Evolutionary conservation across 257 asterid genomes (phyloP).

Genomic region (Nicotiana tomentosiformis): DNA sequence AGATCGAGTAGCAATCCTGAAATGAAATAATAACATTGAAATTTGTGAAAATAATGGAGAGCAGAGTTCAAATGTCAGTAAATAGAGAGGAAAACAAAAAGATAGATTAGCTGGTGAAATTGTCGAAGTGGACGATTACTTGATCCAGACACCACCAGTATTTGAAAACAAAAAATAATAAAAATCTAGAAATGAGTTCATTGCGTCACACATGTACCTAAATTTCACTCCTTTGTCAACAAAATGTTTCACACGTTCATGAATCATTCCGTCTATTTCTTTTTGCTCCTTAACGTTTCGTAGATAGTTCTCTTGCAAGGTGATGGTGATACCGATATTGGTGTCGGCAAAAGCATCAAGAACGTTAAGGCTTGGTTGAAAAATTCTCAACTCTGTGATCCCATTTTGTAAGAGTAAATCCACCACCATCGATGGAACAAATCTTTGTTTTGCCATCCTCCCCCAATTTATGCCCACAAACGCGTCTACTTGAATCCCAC

Average conservation of each 20-base stretch:
- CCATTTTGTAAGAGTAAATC: constrained; percentile 10
- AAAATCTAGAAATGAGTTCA: background rate
- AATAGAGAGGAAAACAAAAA: background rate
- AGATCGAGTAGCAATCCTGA: background rate
- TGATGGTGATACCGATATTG: constrained; percentile 5
- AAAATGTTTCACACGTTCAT: background rate
- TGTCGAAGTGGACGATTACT: background rate
- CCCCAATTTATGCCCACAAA: constrained; percentile 6
- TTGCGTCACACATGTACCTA: background rate
- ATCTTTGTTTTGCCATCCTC: background rate
- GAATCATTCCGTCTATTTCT: background rate
- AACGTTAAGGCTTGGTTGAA: background rate
- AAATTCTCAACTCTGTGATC: background rate
- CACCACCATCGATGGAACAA: constrained; percentile 3
- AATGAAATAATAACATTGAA: background rate
- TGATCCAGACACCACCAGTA: background rate
- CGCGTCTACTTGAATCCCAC: background rate
- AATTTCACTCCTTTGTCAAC: background rate
- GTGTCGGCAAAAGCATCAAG: constrained; percentile 1
- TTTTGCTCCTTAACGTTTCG: background rate
- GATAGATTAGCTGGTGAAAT: background rate
- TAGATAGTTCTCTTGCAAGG: background rate
- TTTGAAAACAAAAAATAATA: too few species aligned
- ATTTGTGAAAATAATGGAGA: background rate
- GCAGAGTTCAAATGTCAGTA: background rate